Evolutionary conservation across 352 stramenopile genomes (phyloP).

Genomic region (Phytophthora ramorum): DNA sequence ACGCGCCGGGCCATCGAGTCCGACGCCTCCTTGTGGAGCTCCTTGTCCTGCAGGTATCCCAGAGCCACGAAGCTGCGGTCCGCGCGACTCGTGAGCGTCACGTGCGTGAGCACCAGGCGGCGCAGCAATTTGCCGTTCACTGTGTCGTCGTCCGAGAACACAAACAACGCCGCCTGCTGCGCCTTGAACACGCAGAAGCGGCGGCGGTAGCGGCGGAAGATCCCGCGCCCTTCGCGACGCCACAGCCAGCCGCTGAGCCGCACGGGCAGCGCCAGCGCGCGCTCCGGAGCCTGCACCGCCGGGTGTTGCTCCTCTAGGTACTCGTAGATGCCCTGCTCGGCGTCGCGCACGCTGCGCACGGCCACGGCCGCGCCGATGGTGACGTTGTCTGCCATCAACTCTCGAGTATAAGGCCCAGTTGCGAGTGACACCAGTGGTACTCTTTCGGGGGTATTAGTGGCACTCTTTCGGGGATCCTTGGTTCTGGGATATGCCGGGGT

Average conservation of each 20-base stretch:
- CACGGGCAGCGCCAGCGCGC: conserved; percentile 36
- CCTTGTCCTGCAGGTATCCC: conserved; percentile 47
- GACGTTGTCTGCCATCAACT: conserved; percentile 24
- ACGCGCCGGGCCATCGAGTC: conserved; percentile 44
- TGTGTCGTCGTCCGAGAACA: conserved; percentile 59
- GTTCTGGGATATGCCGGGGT: no score
- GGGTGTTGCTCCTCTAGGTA: conserved; percentile 63
- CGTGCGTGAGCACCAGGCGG: conserved; percentile 52
- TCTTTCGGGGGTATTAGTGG: no score
- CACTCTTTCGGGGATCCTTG: no score
- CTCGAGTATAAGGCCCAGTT: neutral
- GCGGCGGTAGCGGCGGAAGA: conserved; percentile 49
- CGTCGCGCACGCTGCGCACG: conserved; percentile 57
- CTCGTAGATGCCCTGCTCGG: conserved; percentile 62
- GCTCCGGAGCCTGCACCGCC: neutral
- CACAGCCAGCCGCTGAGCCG: conserved; percentile 63
- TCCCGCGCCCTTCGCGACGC: conserved; percentile 52
- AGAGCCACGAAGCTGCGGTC: conserved; percentile 39
- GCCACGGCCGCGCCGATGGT: conserved; percentile 35
- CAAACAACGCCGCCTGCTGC: conserved; percentile 39
- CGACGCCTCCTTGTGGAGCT: conserved; percentile 56
- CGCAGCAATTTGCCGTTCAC: conserved; percentile 46
- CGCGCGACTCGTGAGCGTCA: conserved; percentile 41
- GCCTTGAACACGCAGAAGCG: conserved; percentile 73
- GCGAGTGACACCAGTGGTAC: no score